phyloP scores from a whole-genome alignment of 345 rosid species.

The Carallia pectinifolia region DNA sequence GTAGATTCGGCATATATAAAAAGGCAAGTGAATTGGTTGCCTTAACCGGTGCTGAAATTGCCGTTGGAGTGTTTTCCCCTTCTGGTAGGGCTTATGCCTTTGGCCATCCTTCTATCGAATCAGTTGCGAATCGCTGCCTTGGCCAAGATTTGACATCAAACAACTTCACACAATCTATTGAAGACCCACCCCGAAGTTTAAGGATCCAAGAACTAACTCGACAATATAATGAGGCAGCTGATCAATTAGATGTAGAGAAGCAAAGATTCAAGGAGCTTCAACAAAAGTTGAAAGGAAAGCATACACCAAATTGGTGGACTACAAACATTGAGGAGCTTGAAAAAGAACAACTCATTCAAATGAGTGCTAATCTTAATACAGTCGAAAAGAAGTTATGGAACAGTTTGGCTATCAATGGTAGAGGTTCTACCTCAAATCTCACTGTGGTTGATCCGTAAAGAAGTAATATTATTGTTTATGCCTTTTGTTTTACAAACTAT shows the following conservation, averaged over 20 bases:
- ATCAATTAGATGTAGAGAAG: neutral
- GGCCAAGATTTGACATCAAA: neutral
- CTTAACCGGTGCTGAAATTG: conserved; percentile 25
- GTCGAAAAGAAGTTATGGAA: too few relatives aligned
- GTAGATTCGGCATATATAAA: conserved; percentile 36
- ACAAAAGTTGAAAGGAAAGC: neutral
- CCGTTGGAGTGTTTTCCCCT: conserved; percentile 34
- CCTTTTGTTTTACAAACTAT: too few relatives aligned
- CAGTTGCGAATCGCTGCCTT: conserved; percentile 2
- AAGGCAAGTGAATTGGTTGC: conserved; percentile 34
- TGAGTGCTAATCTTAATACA: too few relatives aligned
- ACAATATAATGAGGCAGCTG: neutral
- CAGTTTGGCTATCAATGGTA: too few relatives aligned
- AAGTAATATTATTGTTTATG: too few relatives aligned
- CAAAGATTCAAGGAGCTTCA: neutral
- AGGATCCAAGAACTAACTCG: neutral
- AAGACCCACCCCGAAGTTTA: neutral
- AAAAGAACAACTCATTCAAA: too few relatives aligned
- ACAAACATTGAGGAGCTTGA: neutral
- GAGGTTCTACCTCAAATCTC: too few relatives aligned
- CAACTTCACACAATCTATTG: neutral
- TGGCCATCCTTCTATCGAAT: conserved; percentile 37
- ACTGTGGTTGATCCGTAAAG: too few relatives aligned
- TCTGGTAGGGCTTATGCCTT: conserved; percentile 36
- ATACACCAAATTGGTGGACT: neutral